Conservation (phyloP, 2,329 filamentous ascomycete species). For the Thyridium curvatum region DNA sequence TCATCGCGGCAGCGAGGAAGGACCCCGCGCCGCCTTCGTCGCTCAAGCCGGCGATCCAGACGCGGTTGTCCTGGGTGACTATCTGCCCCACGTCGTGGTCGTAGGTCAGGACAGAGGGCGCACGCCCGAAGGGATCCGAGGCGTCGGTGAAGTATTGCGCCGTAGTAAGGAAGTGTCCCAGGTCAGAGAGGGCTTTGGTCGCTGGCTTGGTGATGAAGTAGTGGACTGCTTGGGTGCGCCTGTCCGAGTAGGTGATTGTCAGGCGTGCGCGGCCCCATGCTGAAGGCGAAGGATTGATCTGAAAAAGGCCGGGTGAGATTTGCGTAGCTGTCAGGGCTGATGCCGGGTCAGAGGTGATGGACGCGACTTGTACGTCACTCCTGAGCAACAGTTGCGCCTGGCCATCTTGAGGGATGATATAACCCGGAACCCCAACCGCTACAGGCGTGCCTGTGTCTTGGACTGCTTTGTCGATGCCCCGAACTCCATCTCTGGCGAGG, state of each 20-base stretch:
- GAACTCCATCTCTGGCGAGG: conserved; percentile 32
- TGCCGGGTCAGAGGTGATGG: conserved; percentile 29
- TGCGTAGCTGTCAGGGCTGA: conserved; percentile 27
- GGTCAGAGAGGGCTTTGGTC: conserved; percentile 33
- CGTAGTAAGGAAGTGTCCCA: conserved; percentile 48
- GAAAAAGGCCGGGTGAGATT: conserved; percentile 25
- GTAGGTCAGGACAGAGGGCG: conserved; percentile 50
- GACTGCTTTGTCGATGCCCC: conserved; percentile 40
- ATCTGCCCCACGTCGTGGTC: conserved; percentile 39
- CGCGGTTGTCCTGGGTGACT: conserved; percentile 40
- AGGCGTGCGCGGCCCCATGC: conserved; percentile 44
- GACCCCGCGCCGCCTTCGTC: conserved; percentile 54
- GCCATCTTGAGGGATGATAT: conserved; percentile 41
- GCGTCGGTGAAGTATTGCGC: conserved; percentile 44
- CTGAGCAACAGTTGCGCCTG: conserved; percentile 38
- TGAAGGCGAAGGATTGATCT: conserved; percentile 31
- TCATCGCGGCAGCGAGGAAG: conserved; percentile 48
- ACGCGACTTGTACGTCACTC: conserved; percentile 28
- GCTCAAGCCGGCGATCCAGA: conserved; percentile 54
- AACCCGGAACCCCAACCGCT: conserved; percentile 48
- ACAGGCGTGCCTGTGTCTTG: conserved; percentile 35
- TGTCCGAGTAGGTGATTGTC: conserved; percentile 39
- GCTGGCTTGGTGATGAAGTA: conserved; percentile 47
- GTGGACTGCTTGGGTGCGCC: conserved; percentile 44
- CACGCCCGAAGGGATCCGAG: conserved; percentile 46